Percentiles rank a stretch among this genome's conserved stretches.
phyloP scores from a whole-genome alignment of 345 rosid species.

The Melaleuca alternifolia region DNA sequence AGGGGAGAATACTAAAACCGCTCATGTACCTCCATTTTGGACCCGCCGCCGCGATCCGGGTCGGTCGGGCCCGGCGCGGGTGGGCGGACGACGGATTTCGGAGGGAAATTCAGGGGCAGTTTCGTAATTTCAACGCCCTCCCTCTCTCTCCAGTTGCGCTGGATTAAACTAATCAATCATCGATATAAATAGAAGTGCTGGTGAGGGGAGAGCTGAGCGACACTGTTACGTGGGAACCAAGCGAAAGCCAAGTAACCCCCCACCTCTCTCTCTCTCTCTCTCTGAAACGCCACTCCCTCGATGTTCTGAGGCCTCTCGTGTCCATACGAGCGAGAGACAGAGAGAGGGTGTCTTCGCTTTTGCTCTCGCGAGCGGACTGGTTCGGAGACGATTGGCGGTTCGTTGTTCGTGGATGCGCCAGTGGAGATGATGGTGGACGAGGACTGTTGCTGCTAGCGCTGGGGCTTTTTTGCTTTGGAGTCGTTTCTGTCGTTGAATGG shows the following conservation, averaged over 20 bases:
- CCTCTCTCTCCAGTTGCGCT: neutral
- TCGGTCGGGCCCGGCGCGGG: neutral
- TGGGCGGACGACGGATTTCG: neutral
- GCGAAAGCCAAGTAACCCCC: slow-evolving; percentile 30
- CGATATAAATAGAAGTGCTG: neutral
- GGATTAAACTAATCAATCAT: neutral
- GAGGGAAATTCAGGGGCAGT: neutral
- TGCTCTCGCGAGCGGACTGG: neutral
- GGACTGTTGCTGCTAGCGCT: neutral
- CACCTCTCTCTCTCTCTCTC: neutral
- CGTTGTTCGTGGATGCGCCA: neutral
- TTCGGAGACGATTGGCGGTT: neutral
- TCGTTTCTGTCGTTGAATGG: slow-evolving; percentile 3
- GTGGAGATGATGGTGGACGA: neutral
- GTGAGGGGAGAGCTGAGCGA: neutral
- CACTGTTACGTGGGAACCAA: slow-evolving; percentile 67
- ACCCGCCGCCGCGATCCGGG: too few relatives aligned
- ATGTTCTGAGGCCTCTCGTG: neutral
- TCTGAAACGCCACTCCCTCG: neutral
- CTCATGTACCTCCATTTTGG: too few relatives aligned
- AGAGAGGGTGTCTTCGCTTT: neutral
- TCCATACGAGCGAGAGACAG: neutral
- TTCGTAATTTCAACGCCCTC: neutral
- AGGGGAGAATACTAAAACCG: too few relatives aligned
- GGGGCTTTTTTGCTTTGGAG: neutral